Conservation (phyloP, 257 asterid genomes). For the Nicotiana benthamiana region DNA sequence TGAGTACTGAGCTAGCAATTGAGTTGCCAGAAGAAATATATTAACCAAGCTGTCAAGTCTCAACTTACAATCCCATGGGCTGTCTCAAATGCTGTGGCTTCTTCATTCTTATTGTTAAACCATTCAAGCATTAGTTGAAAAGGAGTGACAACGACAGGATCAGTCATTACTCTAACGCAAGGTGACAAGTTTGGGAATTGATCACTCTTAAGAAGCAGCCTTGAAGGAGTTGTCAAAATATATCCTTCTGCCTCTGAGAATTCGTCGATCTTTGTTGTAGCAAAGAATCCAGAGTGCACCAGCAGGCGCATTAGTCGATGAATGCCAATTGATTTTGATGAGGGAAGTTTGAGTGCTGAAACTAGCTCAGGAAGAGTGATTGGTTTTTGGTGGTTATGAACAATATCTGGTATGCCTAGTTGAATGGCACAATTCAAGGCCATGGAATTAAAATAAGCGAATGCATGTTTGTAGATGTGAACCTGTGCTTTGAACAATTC, state of each 20-base stretch:
- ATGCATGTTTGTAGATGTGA: constrained; percentile 14
- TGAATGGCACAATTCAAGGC: constrained; percentile 16
- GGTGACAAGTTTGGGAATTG: neutral
- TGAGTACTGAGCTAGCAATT: neutral
- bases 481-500: constrained; percentile 18
- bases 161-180: neutral
- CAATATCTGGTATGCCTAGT: constrained; percentile 13
- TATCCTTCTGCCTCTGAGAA: neutral
- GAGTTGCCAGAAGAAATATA: no score
- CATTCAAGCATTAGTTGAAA: constrained; percentile 20
- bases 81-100: constrained; percentile 9
- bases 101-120: constrained; percentile 8
- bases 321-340: constrained; percentile 5
- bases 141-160: neutral
- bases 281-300: constrained; percentile 15
- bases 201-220: neutral
- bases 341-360: constrained; percentile 8
- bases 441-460: constrained; percentile 17
- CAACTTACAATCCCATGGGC: constrained; percentile 8
- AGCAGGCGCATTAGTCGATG: constrained; percentile 12
- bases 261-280: neutral
- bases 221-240: constrained; percentile 11
- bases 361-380: constrained; percentile 15
- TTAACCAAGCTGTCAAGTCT: neutral
- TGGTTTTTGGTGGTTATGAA: constrained; percentile 19